Conservation (phyloP, 2,329 filamentous ascomycete genomes). For the Didymosphaeria variabile region DNA sequence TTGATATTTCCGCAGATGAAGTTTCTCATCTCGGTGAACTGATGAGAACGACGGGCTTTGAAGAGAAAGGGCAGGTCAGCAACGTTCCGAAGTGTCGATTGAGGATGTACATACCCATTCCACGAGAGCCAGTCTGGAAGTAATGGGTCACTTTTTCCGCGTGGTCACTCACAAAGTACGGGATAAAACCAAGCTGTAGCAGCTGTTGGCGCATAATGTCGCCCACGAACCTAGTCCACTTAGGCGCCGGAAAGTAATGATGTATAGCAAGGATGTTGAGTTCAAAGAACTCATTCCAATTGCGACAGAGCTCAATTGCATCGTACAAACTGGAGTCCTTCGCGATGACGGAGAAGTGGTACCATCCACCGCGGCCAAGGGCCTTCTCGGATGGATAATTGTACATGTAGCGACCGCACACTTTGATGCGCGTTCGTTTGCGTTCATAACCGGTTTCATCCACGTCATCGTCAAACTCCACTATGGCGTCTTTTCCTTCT, state of each 20-base stretch:
- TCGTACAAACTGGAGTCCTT: conserved; percentile 58
- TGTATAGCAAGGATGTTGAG: conserved; percentile 57
- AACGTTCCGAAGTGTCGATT: not conserved
- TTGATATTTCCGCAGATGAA: conserved; percentile 56
- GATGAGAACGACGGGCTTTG: conserved; percentile 42
- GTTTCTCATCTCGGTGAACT: conserved; percentile 50
- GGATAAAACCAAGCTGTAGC: conserved; percentile 53
- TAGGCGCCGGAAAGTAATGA: conserved; percentile 59
- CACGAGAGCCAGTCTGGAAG: conserved; percentile 45
- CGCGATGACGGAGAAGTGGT: conserved; percentile 61
- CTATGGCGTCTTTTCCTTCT: conserved; percentile 26
- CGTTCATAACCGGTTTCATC: conserved; percentile 42
- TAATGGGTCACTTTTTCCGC: conserved; percentile 46
- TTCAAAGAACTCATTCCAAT: conserved; percentile 62
- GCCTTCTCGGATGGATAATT: conserved; percentile 61
- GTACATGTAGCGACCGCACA: conserved; percentile 60
- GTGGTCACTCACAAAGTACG: conserved; percentile 45
- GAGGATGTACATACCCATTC: conserved; percentile 20
- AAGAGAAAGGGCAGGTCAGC: not conserved
- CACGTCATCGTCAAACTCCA: conserved; percentile 51
- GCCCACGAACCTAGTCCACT: conserved; percentile 56
- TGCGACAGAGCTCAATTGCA: conserved; percentile 57
- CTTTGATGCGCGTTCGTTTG: conserved; percentile 55
- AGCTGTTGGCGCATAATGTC: conserved; percentile 52
- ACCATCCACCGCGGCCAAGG: conserved; percentile 59